These are phyloP conservation scores for Silene noctiflora DNA, from an alignment of 179 eudicot species.

Conservation along the genomic window DNA sequence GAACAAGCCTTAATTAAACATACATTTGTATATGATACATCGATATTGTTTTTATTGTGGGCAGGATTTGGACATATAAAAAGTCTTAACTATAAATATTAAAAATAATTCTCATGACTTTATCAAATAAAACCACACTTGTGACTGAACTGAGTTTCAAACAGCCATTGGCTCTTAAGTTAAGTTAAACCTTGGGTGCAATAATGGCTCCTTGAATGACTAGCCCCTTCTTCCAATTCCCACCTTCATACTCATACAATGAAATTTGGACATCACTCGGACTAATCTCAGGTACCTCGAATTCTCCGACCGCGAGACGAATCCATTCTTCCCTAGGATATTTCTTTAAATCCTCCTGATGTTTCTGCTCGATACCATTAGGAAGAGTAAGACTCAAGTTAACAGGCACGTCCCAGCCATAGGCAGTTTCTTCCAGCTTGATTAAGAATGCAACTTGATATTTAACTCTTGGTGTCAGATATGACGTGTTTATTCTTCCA, in stretches of 20 bases:
- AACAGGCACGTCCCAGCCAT: constrained; percentile 65
- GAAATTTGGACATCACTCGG: constrained; percentile 58
- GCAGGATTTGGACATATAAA: too few relatives aligned
- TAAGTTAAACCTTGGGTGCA: constrained; percentile 37
- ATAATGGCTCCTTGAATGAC: constrained; percentile 49
- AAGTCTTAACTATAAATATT: too few relatives aligned
- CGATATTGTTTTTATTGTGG: too few relatives aligned
- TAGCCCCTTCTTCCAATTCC: constrained; percentile 70
- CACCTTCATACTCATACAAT: constrained; percentile 51
- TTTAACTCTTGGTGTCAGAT: constrained; percentile 43
- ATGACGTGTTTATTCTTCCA: constrained; percentile 45
- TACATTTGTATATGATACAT: too few relatives aligned
- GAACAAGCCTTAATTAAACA: too few relatives aligned
- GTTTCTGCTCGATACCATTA: constrained; percentile 54
- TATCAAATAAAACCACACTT: too few relatives aligned
- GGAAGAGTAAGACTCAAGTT: constrained; percentile 57
- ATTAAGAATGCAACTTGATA: constrained; percentile 52
- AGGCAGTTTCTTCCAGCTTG: constrained; percentile 43
- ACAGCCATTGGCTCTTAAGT: too few relatives aligned
- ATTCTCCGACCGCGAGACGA: constrained; percentile 51
- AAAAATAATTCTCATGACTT: too few relatives aligned
- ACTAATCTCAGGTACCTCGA: constrained; percentile 26
- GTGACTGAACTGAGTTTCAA: too few relatives aligned
- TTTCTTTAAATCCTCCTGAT: constrained; percentile 39
- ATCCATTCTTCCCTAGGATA: constrained; percentile 61